Evolutionary conservation across 2,329 filamentous ascomycete genomes (phyloP), one percentile per base, ranked within the genome.

Genomic region (Arthrobotrys iridis): DNA sequence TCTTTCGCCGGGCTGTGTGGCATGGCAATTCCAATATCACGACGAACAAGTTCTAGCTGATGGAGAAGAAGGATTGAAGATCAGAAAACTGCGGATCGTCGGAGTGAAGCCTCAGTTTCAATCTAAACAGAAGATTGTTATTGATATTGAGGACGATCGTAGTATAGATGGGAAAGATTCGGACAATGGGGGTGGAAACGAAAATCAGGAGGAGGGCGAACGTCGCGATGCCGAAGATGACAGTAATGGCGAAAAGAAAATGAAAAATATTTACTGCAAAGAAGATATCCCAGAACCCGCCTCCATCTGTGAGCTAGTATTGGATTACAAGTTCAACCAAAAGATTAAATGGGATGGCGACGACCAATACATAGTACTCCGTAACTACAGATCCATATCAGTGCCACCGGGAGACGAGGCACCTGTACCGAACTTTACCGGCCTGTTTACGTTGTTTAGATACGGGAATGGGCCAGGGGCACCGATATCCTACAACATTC

Each of bases 361-460:
- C 22, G 26, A 26, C 10, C 57, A 46, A n/a, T 43, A 45, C 3
- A 45, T 60, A 45, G 57, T 60, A 11, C 57, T 60, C 24, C 26
- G 35, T 3, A 3, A 33, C 22, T 45, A 45, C 22, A 13, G 6
- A 18, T 13, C 20, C 8, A 20, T 41, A 60, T 4, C 13, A 7
- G 57, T 46, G 10, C 5, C 40, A 7, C 6, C 13, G 4, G 57
- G 37, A 20, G 35, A 60, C 4, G 24, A 46, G 40, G 6, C 26
- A 13, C 37, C 15, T 2, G 15, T 18, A 13, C 40, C 26, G 35
- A 20, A 11, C 8, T 60, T 60, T 18, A 30, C 11, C 20, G 11
- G 4, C 24, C 4, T 33, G 5, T 60, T 60, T 45, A 60, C 20
- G 2, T 18, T 60, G 7, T 46, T 60, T 43, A 20, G 57, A 18